Conservation (phyloP, 805 yeast genomes). For the Torulaspora quercuum region DNA sequence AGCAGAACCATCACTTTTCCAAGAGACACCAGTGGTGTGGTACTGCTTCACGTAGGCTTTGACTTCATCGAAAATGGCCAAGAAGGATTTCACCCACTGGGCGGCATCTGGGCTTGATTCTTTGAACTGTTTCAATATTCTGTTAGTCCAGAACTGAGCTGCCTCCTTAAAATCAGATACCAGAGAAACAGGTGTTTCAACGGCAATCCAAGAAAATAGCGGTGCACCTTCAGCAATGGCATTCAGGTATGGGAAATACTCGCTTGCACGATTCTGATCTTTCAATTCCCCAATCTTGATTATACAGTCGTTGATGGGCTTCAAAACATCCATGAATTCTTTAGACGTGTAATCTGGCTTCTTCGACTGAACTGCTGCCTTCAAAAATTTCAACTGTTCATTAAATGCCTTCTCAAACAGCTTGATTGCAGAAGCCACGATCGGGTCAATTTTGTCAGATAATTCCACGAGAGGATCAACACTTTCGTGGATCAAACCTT, state of each 20-base stretch:
- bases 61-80: conserved; percentile 63
- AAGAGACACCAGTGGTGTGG: conserved; percentile 81
- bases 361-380: conserved; percentile 54
- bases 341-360: conserved; percentile 62
- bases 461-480: conserved; percentile 56
- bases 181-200: conserved; percentile 67
- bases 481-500: conserved; percentile 47
- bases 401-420: conserved; percentile 53
- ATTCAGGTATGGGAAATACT: conserved; percentile 65
- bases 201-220: conserved; percentile 85
- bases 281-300: conserved; percentile 58
- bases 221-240: conserved; percentile 88
- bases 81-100: conserved; percentile 75
- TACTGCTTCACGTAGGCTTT: conserved; percentile 69
- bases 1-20: conserved; percentile 62
- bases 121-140: conserved; percentile 79
- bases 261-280: conserved; percentile 69
- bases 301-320: conserved; percentile 65
- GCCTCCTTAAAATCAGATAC: conserved; percentile 85
- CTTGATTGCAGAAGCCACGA: conserved; percentile 44
- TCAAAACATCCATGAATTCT: conserved; percentile 51
- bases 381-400: conserved; percentile 55
- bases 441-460: conserved; percentile 45
- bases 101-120: conserved; percentile 65
- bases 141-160: conserved; percentile 90